A percentile compares a stretch with the other conserved stretches of the same genome.
These are phyloP conservation scores for Bacterosira constricta DNA, from an alignment of 108 stramenopile genomes.

Conservation along the genomic window DNA sequence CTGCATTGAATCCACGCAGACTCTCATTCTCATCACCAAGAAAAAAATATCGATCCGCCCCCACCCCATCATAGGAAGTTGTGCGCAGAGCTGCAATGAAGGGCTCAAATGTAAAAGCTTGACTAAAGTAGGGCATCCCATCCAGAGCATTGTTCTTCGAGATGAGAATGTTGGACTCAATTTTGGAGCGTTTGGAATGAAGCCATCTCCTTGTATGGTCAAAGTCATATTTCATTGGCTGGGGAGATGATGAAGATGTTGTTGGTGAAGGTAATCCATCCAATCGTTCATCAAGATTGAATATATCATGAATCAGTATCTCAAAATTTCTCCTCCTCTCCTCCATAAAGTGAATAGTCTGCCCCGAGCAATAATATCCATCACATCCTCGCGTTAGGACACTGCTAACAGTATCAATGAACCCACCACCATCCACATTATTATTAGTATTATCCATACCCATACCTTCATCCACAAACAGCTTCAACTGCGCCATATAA, in stretches of 20 bases:
- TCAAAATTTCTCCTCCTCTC: conserved; percentile 37
- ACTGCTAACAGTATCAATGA: conserved; percentile 43
- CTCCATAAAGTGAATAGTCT: conserved; percentile 32
- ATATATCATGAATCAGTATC: conserved; percentile 27
- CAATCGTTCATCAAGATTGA: conserved; percentile 11
- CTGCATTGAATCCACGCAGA: conserved; percentile 26
- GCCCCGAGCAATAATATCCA: conserved; percentile 24
- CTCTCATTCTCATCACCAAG: conserved; percentile 3
- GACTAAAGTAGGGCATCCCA: conserved; percentile 28
- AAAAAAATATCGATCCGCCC: conserved; percentile 17
- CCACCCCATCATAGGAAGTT: conserved; percentile 16
- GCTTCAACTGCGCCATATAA: conserved; percentile 34
- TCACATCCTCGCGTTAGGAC: conserved; percentile 36
- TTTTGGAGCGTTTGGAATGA: conserved; percentile 18
- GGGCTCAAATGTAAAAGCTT: conserved; percentile 13
- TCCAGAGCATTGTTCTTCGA: conserved; percentile 16
- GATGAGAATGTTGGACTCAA: conserved; percentile 27
- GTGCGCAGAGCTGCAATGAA: conserved; percentile 29
- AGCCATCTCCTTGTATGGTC: conserved; percentile 25
- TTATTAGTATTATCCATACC: too few species aligned
- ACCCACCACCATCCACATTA: conserved; percentile 4
- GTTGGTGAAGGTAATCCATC: background rate
- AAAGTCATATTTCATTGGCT: conserved; percentile 19
- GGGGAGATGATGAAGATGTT: background rate
- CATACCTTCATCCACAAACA: conserved; percentile 32